Base-by-base conservation (phyloP, 306 rosid genomes). In the Corylus heterophylla region DNA sequence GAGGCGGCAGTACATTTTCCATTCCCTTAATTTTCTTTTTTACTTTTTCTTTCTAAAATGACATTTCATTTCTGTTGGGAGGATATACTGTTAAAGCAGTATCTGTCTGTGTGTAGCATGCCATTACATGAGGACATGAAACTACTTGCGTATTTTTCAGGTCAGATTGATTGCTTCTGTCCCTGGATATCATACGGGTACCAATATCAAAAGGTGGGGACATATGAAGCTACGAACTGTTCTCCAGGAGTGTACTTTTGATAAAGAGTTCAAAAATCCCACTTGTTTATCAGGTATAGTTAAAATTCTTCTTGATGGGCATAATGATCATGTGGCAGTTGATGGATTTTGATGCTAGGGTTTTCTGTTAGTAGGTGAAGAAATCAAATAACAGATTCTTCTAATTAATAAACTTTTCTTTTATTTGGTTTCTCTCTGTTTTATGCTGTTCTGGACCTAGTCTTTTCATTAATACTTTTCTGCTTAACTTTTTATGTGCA, bases 81-180 rank as follows among this genome's bases (percentile, higher is more conserved):
- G 35, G 22, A 62, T 81, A 35, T 50, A 27, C 18, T 58, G 73
- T 52, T 17, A 51, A 14, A 71, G 44, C 58, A 52, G 56, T 18
- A 55, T 35, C 49, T 27, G 17, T 13, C 37, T 54, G 64, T 78
- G 12, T 13, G 55, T 47, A n/a, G 52, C 69, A 76, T 74, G 35
- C 70, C 66, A 80, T 67, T 47, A 37, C 55, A 31, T 77, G n/a
- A 35, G 80, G 31, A 56, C 76, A 55, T 85, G 80, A 72, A 69
- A 39, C 13, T 68, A n/a, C 66, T 77, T 83, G 54, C 52, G 20
- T 61, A 71, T 44, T 80, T 77, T 81, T 79, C 90, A 95, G 97
- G 97, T 95, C 83, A 92, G 97, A 86, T 76, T 95, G 77, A 88
- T 95, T 80, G 98, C 96, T 69, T 95, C 98, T 83, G 97, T 90